phyloP scores from a whole-genome alignment of 805 yeast genomes.

The Vanderwaltozyma polyspora region DNA sequence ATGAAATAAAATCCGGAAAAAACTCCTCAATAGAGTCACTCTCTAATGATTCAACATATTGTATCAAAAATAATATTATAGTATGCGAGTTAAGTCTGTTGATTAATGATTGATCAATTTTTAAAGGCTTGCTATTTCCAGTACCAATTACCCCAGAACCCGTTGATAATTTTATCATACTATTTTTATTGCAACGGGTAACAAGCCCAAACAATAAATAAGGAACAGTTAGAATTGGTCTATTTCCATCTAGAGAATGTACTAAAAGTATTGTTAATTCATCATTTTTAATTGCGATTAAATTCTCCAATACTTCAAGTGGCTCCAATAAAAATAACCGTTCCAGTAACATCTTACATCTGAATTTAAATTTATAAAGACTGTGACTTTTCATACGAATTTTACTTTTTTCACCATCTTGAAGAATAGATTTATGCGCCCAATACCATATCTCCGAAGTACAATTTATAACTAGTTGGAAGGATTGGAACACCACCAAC shows the following conservation, averaged over 20 bases:
- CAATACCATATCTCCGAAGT: slow-evolving; percentile 66
- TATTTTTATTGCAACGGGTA: slow-evolving; percentile 16
- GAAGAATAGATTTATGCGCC: slow-evolving; percentile 15
- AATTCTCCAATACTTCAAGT: slow-evolving; percentile 56
- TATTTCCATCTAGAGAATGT: slow-evolving; percentile 74
- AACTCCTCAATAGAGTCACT: slow-evolving; percentile 72
- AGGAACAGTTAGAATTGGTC: slow-evolving; percentile 65
- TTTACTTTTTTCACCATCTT: slow-evolving; percentile 5
- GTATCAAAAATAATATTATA: slow-evolving; percentile 43
- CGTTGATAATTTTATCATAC: slow-evolving; percentile 16
- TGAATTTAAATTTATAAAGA: slow-evolving; percentile 54
- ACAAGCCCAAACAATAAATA: slow-evolving; percentile 38
- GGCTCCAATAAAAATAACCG: slow-evolving; percentile 57
- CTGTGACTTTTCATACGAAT: slow-evolving; percentile 28
- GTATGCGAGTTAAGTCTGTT: slow-evolving; percentile 35
- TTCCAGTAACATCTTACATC: slow-evolving; percentile 56
- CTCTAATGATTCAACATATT: slow-evolving; percentile 56
- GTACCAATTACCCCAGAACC: slow-evolving; percentile 4
- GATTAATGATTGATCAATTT: slow-evolving; percentile 33
- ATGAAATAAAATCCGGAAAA: slow-evolving; percentile 47
- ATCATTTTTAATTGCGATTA: slow-evolving; percentile 32
- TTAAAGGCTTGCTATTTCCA: slow-evolving; percentile 8
- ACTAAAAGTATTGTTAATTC: slow-evolving; percentile 26
- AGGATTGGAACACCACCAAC: slow-evolving; percentile 47
- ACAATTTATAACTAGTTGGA: slow-evolving; percentile 45